Evolutionary conservation across 257 asterid genomes (phyloP), one percentile per base, ranked within the genome.

Genomic region (Ilex asprella): DNA sequence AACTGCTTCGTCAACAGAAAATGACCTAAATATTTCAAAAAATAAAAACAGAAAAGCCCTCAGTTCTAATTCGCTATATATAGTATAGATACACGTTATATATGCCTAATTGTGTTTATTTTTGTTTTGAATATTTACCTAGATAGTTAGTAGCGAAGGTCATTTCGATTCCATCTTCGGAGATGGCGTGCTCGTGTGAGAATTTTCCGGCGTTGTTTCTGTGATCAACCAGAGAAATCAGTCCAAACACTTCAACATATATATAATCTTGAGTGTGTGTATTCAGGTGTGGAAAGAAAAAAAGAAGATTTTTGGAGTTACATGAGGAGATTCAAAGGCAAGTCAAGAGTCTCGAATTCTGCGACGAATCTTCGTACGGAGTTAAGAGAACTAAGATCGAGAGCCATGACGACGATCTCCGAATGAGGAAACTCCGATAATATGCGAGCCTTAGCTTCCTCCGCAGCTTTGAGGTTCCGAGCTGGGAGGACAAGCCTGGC

Each of bases 181-280:
- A 84, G 61, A 83, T 66, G 51, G 85, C 83, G 56, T 89, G 93
- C 62, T 78, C 82, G 55, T 85, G 85, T 16, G 96, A 79, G 80
- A 92, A 89, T 76, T 84, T 92, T 31, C 97, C 99, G 16, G 99
- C 99, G 68, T 92, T 92, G 67, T 92, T 92, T 92, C 99, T 92
- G 74, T 12, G 13, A 31, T 13, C 0, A 15, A 27, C 8, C 12
- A 60, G 7, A 46, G 10, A 55, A n/a, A 16, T 41, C 41, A 5
- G 14, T 27, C 41, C 5, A 35, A 35, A 35, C 41, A 35, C 27
- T 21, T 21, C 27, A 21, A 21, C 27, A 44, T 44, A 44, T 44
- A 44, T 12, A 44, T 44, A 12, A 12, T 44, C 13, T 8, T 44
- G 50, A 7, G 50, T 12, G 50, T 44, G 50, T 12, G 50, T 44